Evolutionary conservation across 2,329 filamentous ascomycete genomes (phyloP).

Genomic region (Juglanconis sp.): DNA sequence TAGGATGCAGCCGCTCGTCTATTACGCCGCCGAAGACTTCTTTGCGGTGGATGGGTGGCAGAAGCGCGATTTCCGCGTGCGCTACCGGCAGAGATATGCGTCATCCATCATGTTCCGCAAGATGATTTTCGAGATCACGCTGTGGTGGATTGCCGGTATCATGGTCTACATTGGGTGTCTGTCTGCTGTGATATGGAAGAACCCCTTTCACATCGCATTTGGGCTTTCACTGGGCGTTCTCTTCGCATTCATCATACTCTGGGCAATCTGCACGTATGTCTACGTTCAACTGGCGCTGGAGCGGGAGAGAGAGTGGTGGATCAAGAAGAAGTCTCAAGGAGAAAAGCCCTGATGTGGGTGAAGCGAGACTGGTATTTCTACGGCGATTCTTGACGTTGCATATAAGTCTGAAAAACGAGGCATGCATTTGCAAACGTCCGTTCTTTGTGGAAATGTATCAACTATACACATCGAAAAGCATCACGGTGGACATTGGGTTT

Average conservation of each 20-base stretch:
- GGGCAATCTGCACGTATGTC: constrained; percentile 9
- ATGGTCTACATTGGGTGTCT: constrained; percentile 13
- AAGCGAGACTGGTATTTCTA: too few relatives aligned
- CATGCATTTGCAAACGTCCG: too few relatives aligned
- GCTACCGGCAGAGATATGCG: constrained; percentile 13
- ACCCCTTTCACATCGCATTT: constrained; percentile 9
- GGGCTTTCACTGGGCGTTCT: constrained; percentile 12
- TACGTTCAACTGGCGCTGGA: constrained; percentile 8
- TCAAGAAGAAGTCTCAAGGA: constrained; percentile 3
- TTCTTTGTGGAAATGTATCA: too few relatives aligned
- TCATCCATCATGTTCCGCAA: constrained; percentile 9
- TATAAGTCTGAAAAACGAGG: too few relatives aligned
- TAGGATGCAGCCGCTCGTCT: constrained; percentile 12
- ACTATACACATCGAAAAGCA: too few relatives aligned
- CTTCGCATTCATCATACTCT: constrained; percentile 8
- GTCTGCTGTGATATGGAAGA: constrained; percentile 13
- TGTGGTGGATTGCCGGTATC: constrained; percentile 14
- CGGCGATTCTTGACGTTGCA: too few relatives aligned
- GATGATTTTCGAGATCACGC: constrained; percentile 14
- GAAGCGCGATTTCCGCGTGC: constrained; percentile 6
- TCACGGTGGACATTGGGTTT: too few relatives aligned
- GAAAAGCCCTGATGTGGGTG: constrained; percentile 1
- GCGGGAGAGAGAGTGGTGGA: constrained; percentile 13
- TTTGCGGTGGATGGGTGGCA: constrained; percentile 16
- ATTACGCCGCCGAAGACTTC: constrained; percentile 15